phyloP scores from a whole-genome alignment of 495 filamentous ascomycete genomes.

The Penicillium odoratum region DNA sequence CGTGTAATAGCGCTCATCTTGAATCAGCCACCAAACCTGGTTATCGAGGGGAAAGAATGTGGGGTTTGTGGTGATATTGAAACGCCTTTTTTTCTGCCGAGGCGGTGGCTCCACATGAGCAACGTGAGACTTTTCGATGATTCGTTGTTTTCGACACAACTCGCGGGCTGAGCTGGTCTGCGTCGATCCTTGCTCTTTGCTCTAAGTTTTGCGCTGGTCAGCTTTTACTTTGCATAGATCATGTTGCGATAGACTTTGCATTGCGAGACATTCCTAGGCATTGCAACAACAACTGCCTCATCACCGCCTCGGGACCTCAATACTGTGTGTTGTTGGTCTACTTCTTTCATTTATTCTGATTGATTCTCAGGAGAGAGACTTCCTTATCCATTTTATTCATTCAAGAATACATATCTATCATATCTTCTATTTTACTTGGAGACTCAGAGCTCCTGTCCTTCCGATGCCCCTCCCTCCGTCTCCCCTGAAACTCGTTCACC shows the following conservation, averaged over 20 bases:
- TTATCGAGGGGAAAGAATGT: conserved; percentile 13
- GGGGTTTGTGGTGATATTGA: conserved; percentile 2
- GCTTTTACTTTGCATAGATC: background rate
- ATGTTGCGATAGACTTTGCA: conserved; percentile 4
- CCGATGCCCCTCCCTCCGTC: conserved; percentile 50
- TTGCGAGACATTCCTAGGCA: conserved; percentile 4
- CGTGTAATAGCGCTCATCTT: conserved; percentile 69
- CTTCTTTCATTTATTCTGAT: conserved; percentile 5
- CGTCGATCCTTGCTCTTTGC: background rate
- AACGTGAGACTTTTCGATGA: background rate
- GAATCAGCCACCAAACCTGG: conserved; percentile 5
- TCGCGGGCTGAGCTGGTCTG: conserved; percentile 2
- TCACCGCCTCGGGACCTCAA: conserved; percentile 9
- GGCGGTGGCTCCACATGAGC: conserved; percentile 4
- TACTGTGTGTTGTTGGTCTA: conserved; percentile 12
- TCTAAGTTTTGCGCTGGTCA: background rate
- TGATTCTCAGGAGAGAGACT: background rate
- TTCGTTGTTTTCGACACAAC: background rate
- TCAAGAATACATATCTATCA: background rate
- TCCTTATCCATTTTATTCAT: background rate
- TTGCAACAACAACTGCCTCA: conserved; percentile 1
- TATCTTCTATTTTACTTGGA: background rate
- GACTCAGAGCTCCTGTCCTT: conserved; percentile 11
- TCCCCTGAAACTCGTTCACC: conserved; percentile 62
- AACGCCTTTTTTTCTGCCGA: conserved; percentile 14